Conservation (phyloP, 257 asterid genomes). For the Solanum bulbocastanum region DNA sequence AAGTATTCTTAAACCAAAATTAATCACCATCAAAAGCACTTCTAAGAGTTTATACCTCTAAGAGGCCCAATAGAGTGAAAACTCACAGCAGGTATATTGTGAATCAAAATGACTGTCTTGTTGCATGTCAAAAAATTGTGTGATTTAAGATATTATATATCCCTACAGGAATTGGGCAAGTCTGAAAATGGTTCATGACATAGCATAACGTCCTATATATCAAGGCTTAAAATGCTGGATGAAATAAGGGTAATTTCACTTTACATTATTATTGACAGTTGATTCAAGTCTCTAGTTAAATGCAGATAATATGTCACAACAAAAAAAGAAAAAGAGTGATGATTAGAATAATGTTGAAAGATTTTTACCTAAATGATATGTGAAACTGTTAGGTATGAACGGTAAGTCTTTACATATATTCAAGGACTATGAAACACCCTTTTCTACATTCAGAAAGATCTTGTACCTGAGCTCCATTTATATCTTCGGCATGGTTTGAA, state of each 20-base stretch:
- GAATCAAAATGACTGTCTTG: neutral
- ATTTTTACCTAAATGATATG: neutral
- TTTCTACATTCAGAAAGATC: neutral
- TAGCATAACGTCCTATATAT: neutral
- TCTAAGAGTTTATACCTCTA: neutral
- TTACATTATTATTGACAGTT: neutral
- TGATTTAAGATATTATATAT: neutral
- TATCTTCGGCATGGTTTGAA: neutral
- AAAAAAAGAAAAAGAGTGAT: neutral
- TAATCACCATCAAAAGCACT: neutral
- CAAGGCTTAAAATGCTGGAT: neutral
- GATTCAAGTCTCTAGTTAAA: neutral
- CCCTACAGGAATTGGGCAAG: neutral
- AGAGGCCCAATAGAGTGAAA: neutral
- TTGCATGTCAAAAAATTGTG: neutral
- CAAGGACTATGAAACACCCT: neutral
- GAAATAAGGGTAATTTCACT: neutral
- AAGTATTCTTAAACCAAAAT: neutral
- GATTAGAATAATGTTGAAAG: neutral
- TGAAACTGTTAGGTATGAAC: neutral
- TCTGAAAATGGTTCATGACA: neutral
- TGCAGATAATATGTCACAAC: neutral
- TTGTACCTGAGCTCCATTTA: neutral
- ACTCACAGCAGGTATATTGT: neutral
- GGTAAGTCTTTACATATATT: neutral